Evolutionary conservation across 225 moss, liverwort and hornwort genomes (phyloP), one percentile per base, ranked within the genome.

Genomic region (Thuidium tamariscinum): DNA sequence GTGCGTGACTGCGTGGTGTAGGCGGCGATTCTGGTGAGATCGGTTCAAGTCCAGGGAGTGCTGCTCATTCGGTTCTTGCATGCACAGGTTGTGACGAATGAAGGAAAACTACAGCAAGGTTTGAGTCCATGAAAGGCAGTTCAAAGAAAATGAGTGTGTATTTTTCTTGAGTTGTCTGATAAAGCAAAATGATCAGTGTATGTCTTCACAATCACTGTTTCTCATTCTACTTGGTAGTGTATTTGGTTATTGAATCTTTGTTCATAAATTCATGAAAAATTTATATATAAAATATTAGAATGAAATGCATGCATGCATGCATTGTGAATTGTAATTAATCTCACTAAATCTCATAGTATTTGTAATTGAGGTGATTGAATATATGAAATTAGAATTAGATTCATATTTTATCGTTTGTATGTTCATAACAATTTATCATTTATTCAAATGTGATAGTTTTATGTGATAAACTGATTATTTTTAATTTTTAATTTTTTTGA

Each of bases 201-300:
- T 64, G 26, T 49, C 36, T 79, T 6, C 88, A 88, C 83, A 90
- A 79, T 90, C 83, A 74, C 83, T 90, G 85, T 11, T 30, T 15
- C 16, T 90, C 86, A 79, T 90, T 90, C 88, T 90, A 90, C 90
- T 83, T 85, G 49, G 86, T 82, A 88, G 5, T 74, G 49, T 65
- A 20, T 71, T 36, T 2, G 8, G 29, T 77, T 82, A 27, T 37
- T 9, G 2, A 36, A 62, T 16, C 0, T 11, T 12, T 11, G 27
- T 10, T 3, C 0, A 1, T 59, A 27, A 59, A 21, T 15, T 26
- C 1, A 18, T 18, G 7, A 56, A 78, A 19, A 7, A 0, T 27
- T 29, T 41, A 1, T 5, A 41, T 8, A 59, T 41, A 41, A 19
- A 8, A 13, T 59, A 71, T 25, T 25, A 36, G 25, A 46, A n/a